Percentiles rank a stretch among this genome's conserved stretches.
phyloP scores from a whole-genome alignment of 352 stramenopile species.

The Phytophthora pini region DNA sequence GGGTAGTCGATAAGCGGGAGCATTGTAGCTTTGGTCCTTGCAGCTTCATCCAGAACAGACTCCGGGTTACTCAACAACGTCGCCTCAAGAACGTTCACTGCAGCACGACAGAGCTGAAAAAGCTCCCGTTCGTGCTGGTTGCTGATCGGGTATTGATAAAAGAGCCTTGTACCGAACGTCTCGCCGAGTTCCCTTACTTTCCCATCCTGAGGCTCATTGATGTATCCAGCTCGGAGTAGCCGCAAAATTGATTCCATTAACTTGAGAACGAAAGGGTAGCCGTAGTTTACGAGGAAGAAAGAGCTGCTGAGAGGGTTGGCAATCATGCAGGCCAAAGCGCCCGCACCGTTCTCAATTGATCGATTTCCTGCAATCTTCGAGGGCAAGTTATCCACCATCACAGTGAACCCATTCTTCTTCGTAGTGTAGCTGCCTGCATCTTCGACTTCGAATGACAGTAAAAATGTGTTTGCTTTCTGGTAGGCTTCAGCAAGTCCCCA shows the following conservation, averaged over 20 bases:
- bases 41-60: constrained; percentile 26
- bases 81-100: constrained; percentile 14
- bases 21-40: constrained; percentile 25
- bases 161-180: constrained; percentile 19
- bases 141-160: constrained; percentile 14
- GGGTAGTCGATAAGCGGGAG: constrained; percentile 24
- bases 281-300: constrained; percentile 23
- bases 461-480: constrained; percentile 21
- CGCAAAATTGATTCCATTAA: constrained; percentile 18
- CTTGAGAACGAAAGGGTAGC: constrained; percentile 30
- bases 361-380: constrained; percentile 14
- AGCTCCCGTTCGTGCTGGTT: constrained; percentile 17
- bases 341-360: constrained; percentile 23
- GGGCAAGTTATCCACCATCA: constrained; percentile 23
- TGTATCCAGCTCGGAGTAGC: constrained; percentile 3
- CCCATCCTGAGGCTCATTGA: not conserved
- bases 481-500: constrained; percentile 32
- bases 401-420: constrained; percentile 24
- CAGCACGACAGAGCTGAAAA: constrained; percentile 21
- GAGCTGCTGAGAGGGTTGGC: constrained; percentile 5
- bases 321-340: constrained; percentile 22
- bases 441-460: constrained; percentile 32
- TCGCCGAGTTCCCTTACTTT: not conserved
- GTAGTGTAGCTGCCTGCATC: constrained; percentile 5
- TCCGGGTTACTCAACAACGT: constrained; percentile 13